phyloP scores from a whole-genome alignment of 441 rosid species.

The Gossypium schwendimanii region DNA sequence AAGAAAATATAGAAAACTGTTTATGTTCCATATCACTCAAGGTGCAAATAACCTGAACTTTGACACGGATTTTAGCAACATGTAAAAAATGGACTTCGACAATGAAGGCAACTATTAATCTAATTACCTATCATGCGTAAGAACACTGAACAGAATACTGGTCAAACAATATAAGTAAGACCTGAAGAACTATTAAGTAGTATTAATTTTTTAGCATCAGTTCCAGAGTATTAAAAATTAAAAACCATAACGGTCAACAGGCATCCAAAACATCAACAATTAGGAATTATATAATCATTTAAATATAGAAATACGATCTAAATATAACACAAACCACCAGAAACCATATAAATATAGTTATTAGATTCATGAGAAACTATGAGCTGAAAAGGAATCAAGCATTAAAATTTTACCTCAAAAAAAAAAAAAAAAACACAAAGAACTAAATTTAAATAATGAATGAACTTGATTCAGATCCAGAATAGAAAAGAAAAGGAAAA shows the following conservation, averaged over 20 bases:
- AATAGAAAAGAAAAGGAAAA: neutral
- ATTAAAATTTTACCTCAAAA: neutral
- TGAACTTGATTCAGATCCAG: conserved; percentile 5
- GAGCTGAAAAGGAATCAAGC: neutral
- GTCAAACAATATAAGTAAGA: neutral
- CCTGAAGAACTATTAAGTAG: neutral
- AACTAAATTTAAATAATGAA: too few relatives aligned
- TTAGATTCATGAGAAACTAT: neutral
- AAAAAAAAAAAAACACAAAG: neutral
- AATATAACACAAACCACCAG: neutral
- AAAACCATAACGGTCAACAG: neutral
- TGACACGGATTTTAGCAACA: neutral
- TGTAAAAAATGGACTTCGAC: neutral
- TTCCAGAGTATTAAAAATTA: neutral
- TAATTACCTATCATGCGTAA: neutral
- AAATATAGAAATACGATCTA: neutral
- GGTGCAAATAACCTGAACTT: neutral
- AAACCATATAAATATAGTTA: neutral
- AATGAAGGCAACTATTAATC: neutral
- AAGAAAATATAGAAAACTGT: neutral
- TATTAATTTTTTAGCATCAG: neutral
- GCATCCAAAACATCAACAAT: neutral
- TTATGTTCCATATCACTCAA: neutral
- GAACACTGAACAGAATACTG: neutral
- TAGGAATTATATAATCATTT: neutral